Conservation (phyloP, 768 basidiomycete species). For the Collybia nuda region DNA sequence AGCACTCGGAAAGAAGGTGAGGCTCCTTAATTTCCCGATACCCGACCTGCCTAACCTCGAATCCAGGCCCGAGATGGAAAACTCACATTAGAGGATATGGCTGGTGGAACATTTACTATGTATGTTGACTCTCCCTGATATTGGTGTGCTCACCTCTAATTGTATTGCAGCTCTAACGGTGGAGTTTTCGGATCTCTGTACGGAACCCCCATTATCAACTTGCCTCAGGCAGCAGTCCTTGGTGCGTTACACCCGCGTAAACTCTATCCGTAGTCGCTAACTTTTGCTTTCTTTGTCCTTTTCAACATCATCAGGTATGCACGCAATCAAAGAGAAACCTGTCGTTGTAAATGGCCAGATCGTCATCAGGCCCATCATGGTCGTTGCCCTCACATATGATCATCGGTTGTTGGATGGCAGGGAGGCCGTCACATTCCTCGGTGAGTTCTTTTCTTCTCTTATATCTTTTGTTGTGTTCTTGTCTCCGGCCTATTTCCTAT, state of each 20-base stretch:
- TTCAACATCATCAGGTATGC: constrained; percentile 64
- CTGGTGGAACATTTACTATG: constrained; percentile 99
- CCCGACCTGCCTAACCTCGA: background rate
- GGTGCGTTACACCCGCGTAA: constrained; percentile 40
- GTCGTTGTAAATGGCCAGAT: constrained; percentile 95
- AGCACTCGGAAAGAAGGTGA: constrained; percentile 83
- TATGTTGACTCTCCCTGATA: constrained; percentile 35
- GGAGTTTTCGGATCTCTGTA: constrained; percentile 97
- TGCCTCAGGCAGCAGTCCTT: constrained; percentile 92
- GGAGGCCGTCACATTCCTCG: constrained; percentile 97
- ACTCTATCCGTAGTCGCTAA: background rate
- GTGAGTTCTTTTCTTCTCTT: constrained; percentile 42
- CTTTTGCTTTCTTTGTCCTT: background rate
- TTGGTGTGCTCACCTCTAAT: constrained; percentile 3
- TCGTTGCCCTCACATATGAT: constrained; percentile 92
- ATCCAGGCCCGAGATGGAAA: constrained; percentile 83
- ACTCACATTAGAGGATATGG: constrained; percentile 96
- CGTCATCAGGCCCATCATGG: constrained; percentile 96
- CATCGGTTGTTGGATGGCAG: constrained; percentile 94
- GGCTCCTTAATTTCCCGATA: constrained; percentile 3
- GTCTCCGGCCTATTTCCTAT: background rate
- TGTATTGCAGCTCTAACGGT: constrained; percentile 79
- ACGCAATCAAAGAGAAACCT: constrained; percentile 87
- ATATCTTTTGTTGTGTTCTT: background rate
- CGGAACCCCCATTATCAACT: constrained; percentile 98